Conservation (phyloP, 164 flowering plant species). For the Sextonia rubra region DNA sequence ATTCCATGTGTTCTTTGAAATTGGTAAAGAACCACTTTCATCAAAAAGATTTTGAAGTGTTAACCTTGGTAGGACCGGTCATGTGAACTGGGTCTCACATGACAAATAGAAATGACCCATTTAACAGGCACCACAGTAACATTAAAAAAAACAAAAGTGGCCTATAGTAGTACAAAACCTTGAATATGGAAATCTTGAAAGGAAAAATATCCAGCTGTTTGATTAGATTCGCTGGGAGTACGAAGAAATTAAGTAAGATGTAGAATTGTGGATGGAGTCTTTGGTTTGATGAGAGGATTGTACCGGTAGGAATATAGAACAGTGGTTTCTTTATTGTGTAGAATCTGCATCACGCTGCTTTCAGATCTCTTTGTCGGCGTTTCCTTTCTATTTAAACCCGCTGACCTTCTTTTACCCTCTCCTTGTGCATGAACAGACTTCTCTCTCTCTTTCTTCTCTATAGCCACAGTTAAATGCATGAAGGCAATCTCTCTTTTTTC, state of each 20-base stretch:
- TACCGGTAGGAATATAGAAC: neutral
- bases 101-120: no score
- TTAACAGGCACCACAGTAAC: no score
- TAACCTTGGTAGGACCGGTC: no score
- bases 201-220: neutral
- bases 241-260: neutral
- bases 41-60: no score
- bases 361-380: neutral
- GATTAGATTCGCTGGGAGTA: neutral
- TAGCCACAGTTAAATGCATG: neutral
- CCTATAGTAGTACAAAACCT: no score
- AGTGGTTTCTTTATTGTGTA: neutral
- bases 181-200: no score
- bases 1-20: no score
- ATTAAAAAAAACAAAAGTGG: no score
- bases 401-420: neutral
- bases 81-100: no score
- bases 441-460: neutral
- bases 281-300: neutral
- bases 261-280: neutral
- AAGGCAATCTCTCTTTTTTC: neutral
- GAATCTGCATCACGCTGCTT: neutral
- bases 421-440: neutral
- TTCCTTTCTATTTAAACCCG: conserved; percentile 3
- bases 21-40: no score